phyloP scores from a whole-genome alignment of 345 rosid species.

The Zanthoxylum bungeanum region DNA sequence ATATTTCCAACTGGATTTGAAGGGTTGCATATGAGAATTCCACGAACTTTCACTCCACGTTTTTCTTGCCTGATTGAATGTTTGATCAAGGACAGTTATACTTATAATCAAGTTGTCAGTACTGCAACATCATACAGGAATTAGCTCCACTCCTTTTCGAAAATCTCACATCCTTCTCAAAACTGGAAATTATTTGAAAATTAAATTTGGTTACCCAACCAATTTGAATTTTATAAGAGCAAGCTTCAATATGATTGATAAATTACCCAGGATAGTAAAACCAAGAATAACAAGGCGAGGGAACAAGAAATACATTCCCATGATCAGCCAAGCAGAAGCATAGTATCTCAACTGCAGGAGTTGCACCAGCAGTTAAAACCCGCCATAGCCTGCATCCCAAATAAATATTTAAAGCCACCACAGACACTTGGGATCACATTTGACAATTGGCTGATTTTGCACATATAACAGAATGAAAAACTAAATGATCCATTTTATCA shows the following conservation, averaged over 20 bases:
- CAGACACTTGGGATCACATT: not conserved
- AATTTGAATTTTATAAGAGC: not conserved
- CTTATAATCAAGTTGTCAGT: conserved; percentile 63
- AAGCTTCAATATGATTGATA: conserved; percentile 5
- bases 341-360: conserved; percentile 84
- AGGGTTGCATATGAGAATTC: conserved; percentile 80
- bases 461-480: conserved; percentile 2
- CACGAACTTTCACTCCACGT: conserved; percentile 68
- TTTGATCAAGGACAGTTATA: conserved; percentile 72
- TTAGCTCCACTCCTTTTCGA: conserved; percentile 81
- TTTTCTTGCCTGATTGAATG: conserved; percentile 81
- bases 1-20: conserved; percentile 87
- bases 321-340: conserved; percentile 90
- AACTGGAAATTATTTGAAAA: conserved; percentile 49
- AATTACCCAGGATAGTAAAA: no score
- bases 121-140: conserved; percentile 89
- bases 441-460: not conserved
- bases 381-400: conserved; percentile 67
- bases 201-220: conserved; percentile 1
- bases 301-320: conserved; percentile 85
- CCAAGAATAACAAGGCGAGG: conserved; percentile 91
- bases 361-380: conserved; percentile 83
- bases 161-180: conserved; percentile 77
- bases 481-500: no score
- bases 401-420: not conserved